Evolutionary conservation across 208 protist genomes (phyloP), one percentile per base, ranked within the genome.

Genomic region (Acanthamoeba polyphaga): DNA sequence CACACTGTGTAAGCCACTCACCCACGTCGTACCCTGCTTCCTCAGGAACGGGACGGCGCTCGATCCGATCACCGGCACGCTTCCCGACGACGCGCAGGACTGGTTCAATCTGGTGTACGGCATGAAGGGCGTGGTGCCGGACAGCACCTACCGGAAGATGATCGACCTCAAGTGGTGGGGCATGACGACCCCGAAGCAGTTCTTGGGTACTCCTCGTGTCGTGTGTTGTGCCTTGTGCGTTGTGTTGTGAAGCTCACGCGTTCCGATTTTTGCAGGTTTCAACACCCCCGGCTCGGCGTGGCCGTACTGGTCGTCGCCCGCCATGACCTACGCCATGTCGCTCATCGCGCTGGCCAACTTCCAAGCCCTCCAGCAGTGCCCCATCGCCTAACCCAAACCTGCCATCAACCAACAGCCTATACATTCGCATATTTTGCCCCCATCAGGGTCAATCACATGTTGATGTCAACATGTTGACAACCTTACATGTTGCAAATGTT

Each of bases 131-230:
- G 34, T 91, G 10, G 0, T 9, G 60, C n/a, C 58, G n/a, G 1
- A 22, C 32, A 51, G 1, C 1, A 72, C 51, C 1, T 91, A 91
- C 60, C 1, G 46, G 60, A 38, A 91, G 85, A 10, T 91, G 1
- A 74, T 38, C 13, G 19, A 91, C 2, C 49, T 74, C 29, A 91
- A 91, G 85, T 91, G 85, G 85, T 91, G 51, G 51, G 85, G 85
- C 29, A 43, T 34, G 19, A 32, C 55, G 53, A 34, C 2, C 85
- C 85, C 22, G 43, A 64, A 15, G 15, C 32, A 17, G 72, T 91
- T 32, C 2, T 27, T 2, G 85, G 76, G 60, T 2, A 10, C 43
- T 1, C 15, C 17, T 19, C 1, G 8, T 24, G 0, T 24, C 13
- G 2, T 12, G 68, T 27, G 24, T 29, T 38, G 27, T 74, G 27